These are phyloP conservation scores for Phytophthora fragariae DNA, from an alignment of 352 stramenopile genomes.

Conservation along the genomic window DNA sequence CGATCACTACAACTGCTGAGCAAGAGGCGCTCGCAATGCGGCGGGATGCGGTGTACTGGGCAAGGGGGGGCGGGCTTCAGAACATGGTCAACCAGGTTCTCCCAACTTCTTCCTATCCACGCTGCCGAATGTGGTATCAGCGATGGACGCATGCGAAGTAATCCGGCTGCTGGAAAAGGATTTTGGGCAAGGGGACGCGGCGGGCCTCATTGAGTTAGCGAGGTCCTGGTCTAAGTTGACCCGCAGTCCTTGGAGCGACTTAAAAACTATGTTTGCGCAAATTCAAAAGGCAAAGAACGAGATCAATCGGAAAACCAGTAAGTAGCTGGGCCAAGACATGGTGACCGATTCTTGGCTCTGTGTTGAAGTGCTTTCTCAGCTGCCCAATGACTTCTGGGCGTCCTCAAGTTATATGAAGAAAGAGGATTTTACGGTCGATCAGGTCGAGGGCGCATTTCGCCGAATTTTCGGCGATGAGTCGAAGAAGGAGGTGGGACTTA, in stretches of 20 bases:
- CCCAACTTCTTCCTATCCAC: slow-evolving; percentile 20
- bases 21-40: neutral
- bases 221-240: neutral
- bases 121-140: slow-evolving; percentile 13
- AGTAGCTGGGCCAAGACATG: neutral
- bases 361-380: neutral
- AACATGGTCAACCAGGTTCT: slow-evolving; percentile 27
- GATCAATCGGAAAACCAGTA: slow-evolving; percentile 22
- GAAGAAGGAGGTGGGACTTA: slow-evolving; percentile 13
- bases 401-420: slow-evolving; percentile 21
- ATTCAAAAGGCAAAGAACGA: slow-evolving; percentile 19
- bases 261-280: neutral
- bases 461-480: slow-evolving; percentile 15
- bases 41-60: slow-evolving; percentile 14
- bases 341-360: slow-evolving; percentile 17
- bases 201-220: slow-evolving; percentile 9
- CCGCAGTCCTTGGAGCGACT: neutral
- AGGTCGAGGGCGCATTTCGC: slow-evolving; percentile 10
- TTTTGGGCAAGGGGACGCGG: neutral
- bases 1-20: no score
- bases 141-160: slow-evolving; percentile 23
- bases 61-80: slow-evolving; percentile 6
- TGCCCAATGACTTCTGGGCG: slow-evolving; percentile 24
- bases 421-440: slow-evolving; percentile 3
- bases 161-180: neutral